These are phyloP conservation scores for Hyphopichia homilentoma DNA, from an alignment of 805 yeast species.

Conservation along the genomic window DNA sequence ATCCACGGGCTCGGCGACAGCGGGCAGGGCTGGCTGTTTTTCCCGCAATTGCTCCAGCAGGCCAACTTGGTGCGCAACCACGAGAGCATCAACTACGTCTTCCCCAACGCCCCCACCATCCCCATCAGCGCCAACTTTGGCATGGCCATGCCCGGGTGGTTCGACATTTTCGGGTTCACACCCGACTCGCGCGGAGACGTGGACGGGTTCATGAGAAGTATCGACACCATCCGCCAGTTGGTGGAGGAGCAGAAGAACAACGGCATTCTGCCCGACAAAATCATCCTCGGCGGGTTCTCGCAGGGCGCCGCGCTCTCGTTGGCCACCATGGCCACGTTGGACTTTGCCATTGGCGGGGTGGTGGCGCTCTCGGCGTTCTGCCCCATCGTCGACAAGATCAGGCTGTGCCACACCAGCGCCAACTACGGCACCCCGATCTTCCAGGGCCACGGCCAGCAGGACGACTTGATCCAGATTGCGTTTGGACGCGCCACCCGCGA, in stretches of 20 bases:
- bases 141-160: constrained; percentile 77
- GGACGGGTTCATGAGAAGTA: constrained; percentile 50
- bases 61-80: constrained; percentile 43
- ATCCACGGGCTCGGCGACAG: constrained; percentile 92
- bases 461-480: constrained; percentile 54
- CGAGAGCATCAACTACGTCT: constrained; percentile 59
- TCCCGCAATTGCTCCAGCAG: constrained; percentile 59
- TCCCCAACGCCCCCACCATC: constrained; percentile 82
- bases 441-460: constrained; percentile 84
- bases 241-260: constrained; percentile 51
- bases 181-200: constrained; percentile 46
- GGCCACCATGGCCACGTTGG: constrained; percentile 52
- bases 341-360: constrained; percentile 72
- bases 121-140: constrained; percentile 73
- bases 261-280: constrained; percentile 58
- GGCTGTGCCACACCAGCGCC: constrained; percentile 3
- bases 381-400: constrained; percentile 26
- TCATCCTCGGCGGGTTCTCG: constrained; percentile 91
- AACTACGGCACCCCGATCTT: constrained; percentile 72
- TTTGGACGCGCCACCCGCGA: constrained; percentile 40
- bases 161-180: constrained; percentile 60
- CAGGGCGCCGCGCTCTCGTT: constrained; percentile 87
- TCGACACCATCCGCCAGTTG: constrained; percentile 41
- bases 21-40: constrained; percentile 85
- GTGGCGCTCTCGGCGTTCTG: constrained; percentile 76